A percentile compares a stretch with the other conserved stretches of the same genome.
Evolutionary conservation across 768 basidiomycete genomes (phyloP).

Genomic region (Hericium erinaceus): DNA sequence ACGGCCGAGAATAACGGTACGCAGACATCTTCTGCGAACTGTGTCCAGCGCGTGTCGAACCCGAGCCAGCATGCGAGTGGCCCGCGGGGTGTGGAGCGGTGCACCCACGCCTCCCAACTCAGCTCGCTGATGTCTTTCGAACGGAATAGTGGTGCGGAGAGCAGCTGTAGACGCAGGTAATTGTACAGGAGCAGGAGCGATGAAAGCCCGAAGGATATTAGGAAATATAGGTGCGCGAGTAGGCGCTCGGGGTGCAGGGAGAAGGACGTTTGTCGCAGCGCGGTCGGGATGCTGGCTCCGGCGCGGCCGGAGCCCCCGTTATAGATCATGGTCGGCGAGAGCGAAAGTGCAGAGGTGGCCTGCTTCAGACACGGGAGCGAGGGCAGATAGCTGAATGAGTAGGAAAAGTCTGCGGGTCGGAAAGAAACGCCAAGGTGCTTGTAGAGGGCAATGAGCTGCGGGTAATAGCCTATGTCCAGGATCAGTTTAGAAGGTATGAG

Average conservation of each 20-base stretch:
- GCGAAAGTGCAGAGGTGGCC: background rate
- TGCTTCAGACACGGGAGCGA: conserved; percentile 14
- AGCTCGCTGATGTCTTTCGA: conserved; percentile 16
- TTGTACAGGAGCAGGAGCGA: conserved; percentile 31
- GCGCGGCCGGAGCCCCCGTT: conserved; percentile 49
- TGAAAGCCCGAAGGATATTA: conserved; percentile 32
- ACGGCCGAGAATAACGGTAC: conserved; percentile 65
- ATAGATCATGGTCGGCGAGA: conserved; percentile 45
- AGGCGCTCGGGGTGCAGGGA: conserved; percentile 15
- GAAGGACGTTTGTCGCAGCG: conserved; percentile 4
- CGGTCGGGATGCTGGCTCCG: conserved; percentile 44
- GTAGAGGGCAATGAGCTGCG: conserved; percentile 60
- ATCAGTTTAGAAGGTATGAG: too few relatives aligned
- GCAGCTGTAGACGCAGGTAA: conserved; percentile 14
- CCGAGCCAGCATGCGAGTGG: conserved; percentile 32
- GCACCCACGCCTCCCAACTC: conserved; percentile 43
- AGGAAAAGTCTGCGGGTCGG: conserved; percentile 49
- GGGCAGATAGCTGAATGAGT: conserved; percentile 55
- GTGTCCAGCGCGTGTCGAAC: conserved; percentile 41
- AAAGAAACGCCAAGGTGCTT: conserved; percentile 50
- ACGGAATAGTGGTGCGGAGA: conserved; percentile 22
- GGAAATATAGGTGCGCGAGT: conserved; percentile 10
- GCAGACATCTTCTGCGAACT: conserved; percentile 45
- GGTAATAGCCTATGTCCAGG: conserved; percentile 53
- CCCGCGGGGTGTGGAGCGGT: conserved; percentile 31